Evolutionary conservation across 352 stramenopile species (phyloP), one percentile per base, ranked within the genome.

Genomic region (Globisporangium cederbergense): DNA sequence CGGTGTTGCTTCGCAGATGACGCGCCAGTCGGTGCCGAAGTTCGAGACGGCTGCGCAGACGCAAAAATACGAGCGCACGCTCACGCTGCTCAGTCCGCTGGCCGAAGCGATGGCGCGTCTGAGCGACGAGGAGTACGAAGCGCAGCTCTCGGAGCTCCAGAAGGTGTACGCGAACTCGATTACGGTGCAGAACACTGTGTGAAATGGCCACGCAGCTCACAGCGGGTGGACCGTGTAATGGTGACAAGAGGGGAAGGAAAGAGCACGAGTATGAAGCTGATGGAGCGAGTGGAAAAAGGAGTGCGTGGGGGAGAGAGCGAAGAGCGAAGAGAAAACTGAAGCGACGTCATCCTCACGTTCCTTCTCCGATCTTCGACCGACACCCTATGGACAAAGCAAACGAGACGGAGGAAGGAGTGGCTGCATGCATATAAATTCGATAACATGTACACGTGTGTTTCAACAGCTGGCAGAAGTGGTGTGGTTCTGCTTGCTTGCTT

Each of bases 31-130:
- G 30, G 73, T 75, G 62, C 82, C 83, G 57, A 93, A 91, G 71
- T 93, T 93, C 34, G 84, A 93, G 62, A 86, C 71, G 47, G 70
- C 79, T 1, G 71, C 75, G 64, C 84, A 93, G 72, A 75, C 76
- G 70, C 81, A 91, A 34, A 91, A 91, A 76, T 93, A 91, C 62
- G 84, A 93, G 70, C 84, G 84, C 34, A 81, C 80, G 6, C 75
- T 88, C 61, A 74, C 68, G 16, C 63, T 86, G 59, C 76, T 93
- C 28, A 78, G 86, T 60, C 84, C 78, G 42, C 71, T 93, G 22
- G 85, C 85, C n/a, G 82, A 93, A 59, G 73, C 76, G 0, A 90
- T 93, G 79, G 85, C 85, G 49, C 81, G 80, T 2, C 60, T 90
- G 43, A 73, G 72, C 8, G 81, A 91, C 60, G 83, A 90, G 25